These are phyloP conservation scores for Leptographium procerum DNA, from an alignment of 2,329 filamentous ascomycete species.

Conservation along the genomic window DNA sequence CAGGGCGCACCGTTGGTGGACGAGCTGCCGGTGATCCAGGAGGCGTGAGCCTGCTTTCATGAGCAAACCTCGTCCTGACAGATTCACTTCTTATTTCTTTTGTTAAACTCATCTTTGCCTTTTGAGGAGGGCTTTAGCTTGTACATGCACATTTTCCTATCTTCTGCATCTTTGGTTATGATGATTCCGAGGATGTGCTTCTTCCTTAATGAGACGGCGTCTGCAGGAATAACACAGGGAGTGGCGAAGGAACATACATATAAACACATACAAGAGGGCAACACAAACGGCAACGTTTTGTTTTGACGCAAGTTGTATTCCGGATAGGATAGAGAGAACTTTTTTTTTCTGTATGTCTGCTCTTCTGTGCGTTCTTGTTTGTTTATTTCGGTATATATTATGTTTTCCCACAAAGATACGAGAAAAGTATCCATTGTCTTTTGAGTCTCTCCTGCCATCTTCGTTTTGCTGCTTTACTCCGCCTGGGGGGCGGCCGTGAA, in stretches of 20 bases:
- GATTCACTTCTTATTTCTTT: not conserved
- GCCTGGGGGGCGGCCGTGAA: not conserved
- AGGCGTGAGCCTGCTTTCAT: not conserved
- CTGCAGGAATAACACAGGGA: not conserved
- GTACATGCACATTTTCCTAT: not conserved
- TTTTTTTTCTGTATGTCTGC: not conserved
- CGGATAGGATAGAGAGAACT: not conserved
- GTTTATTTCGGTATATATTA: not conserved
- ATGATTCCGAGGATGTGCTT: not conserved
- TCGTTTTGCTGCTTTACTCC: too few species aligned
- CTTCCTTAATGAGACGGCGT: not conserved
- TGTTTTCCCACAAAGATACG: too few species aligned
- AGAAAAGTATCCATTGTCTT: too few species aligned
- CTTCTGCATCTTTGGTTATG: not conserved
- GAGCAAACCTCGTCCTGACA: not conserved
- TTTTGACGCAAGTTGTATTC: not conserved
- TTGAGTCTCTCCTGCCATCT: too few species aligned
- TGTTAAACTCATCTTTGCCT: not conserved
- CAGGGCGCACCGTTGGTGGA: not conserved
- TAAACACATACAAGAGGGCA: not conserved
- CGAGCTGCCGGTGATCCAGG: constrained; percentile 7
- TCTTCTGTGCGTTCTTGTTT: not conserved
- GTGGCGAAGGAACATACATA: not conserved
- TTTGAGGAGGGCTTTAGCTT: too few species aligned
- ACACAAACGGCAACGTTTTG: not conserved